Percentiles rank a stretch among this genome's conserved stretches.
Conservation (phyloP, 352 stramenopile species). For the Globisporangium viniferum region DNA sequence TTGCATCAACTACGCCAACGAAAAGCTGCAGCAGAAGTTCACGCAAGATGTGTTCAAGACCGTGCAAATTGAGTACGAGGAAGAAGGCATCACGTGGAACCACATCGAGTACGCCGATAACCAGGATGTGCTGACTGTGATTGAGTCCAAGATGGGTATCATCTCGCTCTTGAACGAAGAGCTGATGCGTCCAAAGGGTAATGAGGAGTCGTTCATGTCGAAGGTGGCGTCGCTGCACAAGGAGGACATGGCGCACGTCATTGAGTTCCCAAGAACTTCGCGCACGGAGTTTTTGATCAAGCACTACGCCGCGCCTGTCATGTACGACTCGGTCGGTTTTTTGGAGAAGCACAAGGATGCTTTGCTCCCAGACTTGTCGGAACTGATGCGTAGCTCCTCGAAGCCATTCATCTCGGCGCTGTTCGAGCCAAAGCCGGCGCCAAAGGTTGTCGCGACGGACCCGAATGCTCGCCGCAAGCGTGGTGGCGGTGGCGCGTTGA, state of each 20-base stretch:
- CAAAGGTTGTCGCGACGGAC: conserved; percentile 32
- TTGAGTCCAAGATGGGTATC: conserved; percentile 87
- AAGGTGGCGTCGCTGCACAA: conserved; percentile 84
- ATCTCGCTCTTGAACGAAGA: conserved; percentile 91
- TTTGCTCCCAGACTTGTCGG: conserved; percentile 92
- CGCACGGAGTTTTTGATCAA: conserved; percentile 93
- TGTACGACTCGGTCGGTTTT: conserved; percentile 93
- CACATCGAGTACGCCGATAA: conserved; percentile 92
- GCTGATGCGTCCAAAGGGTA: conserved; percentile 85
- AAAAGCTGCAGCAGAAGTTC: conserved; percentile 87
- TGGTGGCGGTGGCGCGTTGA: conserved; percentile 49
- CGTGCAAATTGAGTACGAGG: conserved; percentile 95
- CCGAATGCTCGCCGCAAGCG: conserved; percentile 45
- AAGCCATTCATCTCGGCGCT: conserved; percentile 72
- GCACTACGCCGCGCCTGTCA: conserved; percentile 94
- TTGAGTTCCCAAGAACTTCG: conserved; percentile 81
- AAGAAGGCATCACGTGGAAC: conserved; percentile 90
- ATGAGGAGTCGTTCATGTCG: conserved; percentile 82
- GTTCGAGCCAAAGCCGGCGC: conserved; percentile 63
- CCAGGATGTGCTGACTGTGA: conserved; percentile 83
- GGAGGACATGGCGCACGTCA: conserved; percentile 79
- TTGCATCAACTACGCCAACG: conserved; percentile 83
- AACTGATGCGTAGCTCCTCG: conserved; percentile 75
- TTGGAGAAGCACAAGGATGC: conserved; percentile 96
- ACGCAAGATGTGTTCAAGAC: conserved; percentile 90